phyloP scores from a whole-genome alignment of 768 basidiomycete genomes.

The Trametes cingulata region DNA sequence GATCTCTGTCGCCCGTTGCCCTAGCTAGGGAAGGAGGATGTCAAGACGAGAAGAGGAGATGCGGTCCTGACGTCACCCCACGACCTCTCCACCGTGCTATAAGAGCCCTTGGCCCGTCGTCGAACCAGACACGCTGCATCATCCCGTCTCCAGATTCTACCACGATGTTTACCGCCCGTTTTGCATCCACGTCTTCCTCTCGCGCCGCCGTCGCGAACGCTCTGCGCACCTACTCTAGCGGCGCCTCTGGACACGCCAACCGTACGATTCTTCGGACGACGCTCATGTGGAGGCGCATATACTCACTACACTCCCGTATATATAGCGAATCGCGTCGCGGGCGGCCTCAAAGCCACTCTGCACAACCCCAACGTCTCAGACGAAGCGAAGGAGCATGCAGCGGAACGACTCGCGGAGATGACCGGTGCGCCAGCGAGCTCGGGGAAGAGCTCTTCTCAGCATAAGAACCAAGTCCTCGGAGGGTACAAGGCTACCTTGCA shows the following conservation, averaged over 20 bases:
- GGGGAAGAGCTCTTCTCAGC: background rate
- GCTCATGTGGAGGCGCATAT: too few relatives aligned
- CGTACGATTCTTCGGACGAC: background rate
- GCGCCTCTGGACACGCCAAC: background rate
- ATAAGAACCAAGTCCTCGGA: conserved; percentile 30
- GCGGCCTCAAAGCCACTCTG: conserved; percentile 54
- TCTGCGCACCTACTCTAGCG: background rate
- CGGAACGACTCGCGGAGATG: conserved; percentile 42
- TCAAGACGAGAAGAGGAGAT: too few relatives aligned
- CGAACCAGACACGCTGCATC: too few relatives aligned
- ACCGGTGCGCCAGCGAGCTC: background rate
- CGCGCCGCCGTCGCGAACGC: background rate
- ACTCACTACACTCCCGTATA: background rate
- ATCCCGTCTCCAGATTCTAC: background rate
- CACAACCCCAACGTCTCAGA: conserved; percentile 55
- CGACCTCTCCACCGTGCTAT: too few relatives aligned
- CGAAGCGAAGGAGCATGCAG: conserved; percentile 51
- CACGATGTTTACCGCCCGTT: background rate
- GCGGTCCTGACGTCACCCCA: too few relatives aligned
- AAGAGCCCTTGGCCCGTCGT: too few relatives aligned
- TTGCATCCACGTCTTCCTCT: background rate
- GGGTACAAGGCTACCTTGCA: conserved; percentile 50
- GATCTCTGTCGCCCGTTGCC: too few relatives aligned
- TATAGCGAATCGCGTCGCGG: conserved; percentile 37
- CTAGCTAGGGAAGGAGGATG: too few relatives aligned